These are phyloP conservation scores for Neofusicoccum laricinum DNA, from an alignment of 2,329 filamentous ascomycete species.

Conservation along the genomic window DNA sequence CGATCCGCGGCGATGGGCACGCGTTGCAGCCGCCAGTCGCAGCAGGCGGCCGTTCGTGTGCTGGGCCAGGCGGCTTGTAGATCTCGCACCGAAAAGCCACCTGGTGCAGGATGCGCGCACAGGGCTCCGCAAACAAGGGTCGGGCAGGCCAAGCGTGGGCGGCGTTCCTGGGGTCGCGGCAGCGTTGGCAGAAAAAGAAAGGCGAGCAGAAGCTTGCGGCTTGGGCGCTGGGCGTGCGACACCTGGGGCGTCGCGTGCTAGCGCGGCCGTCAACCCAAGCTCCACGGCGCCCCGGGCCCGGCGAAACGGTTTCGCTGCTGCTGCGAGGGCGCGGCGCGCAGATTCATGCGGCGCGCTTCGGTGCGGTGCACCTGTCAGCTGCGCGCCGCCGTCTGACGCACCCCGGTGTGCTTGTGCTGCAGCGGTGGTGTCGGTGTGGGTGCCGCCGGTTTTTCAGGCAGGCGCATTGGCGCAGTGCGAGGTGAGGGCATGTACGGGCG, in stretches of 20 bases:
- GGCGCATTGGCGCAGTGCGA: no score
- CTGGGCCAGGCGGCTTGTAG: not conserved
- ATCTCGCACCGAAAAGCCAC: conserved; percentile 11
- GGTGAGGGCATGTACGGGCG: no score
- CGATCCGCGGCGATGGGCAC: conserved; percentile 8
- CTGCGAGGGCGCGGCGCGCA: conserved; percentile 10
- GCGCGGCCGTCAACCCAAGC: conserved; percentile 1
- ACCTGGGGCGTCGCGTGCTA: conserved; percentile 1
- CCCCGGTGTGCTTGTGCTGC: not conserved
- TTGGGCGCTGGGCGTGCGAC: not conserved
- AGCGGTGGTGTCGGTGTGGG: not conserved
- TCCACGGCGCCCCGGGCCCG: conserved; percentile 9
- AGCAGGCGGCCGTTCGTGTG: conserved; percentile 9
- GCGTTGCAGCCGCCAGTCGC: conserved; percentile 4
- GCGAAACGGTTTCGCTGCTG: conserved; percentile 9
- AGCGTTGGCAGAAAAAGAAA: conserved; percentile 12
- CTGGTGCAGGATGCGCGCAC: conserved; percentile 8
- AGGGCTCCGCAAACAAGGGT: conserved; percentile 11
- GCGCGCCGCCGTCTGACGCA: not conserved
- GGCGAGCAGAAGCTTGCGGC: not conserved
- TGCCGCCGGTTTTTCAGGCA: no score
- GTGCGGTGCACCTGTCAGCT: conserved; percentile 5
- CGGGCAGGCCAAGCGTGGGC: conserved; percentile 5
- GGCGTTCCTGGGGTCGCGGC: conserved; percentile 13
- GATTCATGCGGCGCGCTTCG: conserved; percentile 1